Evolutionary conservation across 2,329 filamentous ascomycete genomes (phyloP).

Genomic region (Pseudocercospora cruenta): DNA sequence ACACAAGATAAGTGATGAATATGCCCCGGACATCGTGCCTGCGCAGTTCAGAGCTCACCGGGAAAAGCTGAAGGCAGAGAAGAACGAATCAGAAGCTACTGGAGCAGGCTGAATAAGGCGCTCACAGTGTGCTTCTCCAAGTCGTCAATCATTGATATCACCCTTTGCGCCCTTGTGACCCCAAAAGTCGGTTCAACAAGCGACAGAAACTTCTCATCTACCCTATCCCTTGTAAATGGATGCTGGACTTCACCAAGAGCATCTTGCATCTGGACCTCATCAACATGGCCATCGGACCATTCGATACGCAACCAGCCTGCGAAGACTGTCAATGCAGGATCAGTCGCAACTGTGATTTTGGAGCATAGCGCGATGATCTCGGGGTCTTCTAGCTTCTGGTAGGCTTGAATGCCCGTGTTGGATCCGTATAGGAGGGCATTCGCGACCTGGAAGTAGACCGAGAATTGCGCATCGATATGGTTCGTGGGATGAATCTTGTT

Average conservation of each 20-base stretch:
- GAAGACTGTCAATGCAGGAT: slow-evolving; percentile 30
- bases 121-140: slow-evolving; percentile 29
- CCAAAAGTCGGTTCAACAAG: slow-evolving; percentile 33
- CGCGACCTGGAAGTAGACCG: slow-evolving; percentile 41
- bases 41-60: slow-evolving; percentile 19
- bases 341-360: slow-evolving; percentile 30
- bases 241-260: slow-evolving; percentile 37
- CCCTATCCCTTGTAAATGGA: slow-evolving; percentile 34
- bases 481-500: slow-evolving; percentile 43
- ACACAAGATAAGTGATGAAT: slow-evolving; percentile 57
- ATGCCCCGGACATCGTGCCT: slow-evolving; percentile 22
- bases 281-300: slow-evolving; percentile 30
- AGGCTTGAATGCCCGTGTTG: slow-evolving; percentile 33
- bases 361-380: slow-evolving; percentile 30
- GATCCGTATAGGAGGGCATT: slow-evolving; percentile 37
- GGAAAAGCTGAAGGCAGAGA: slow-evolving; percentile 10
- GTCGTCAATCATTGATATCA: slow-evolving; percentile 30
- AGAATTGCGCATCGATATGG: slow-evolving; percentile 43
- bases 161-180: slow-evolving; percentile 24
- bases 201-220: slow-evolving; percentile 36
- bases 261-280: slow-evolving; percentile 28
- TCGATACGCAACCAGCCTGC: slow-evolving; percentile 28
- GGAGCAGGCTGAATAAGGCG: slow-evolving; percentile 26
- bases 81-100: neutral
- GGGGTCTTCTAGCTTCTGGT: slow-evolving; percentile 32